A percentile compares a stretch with the other conserved stretches of the same genome.
These are phyloP conservation scores for Blastomyces gilchristii DNA, from an alignment of 2,329 filamentous ascomycete genomes.

Conservation along the genomic window DNA sequence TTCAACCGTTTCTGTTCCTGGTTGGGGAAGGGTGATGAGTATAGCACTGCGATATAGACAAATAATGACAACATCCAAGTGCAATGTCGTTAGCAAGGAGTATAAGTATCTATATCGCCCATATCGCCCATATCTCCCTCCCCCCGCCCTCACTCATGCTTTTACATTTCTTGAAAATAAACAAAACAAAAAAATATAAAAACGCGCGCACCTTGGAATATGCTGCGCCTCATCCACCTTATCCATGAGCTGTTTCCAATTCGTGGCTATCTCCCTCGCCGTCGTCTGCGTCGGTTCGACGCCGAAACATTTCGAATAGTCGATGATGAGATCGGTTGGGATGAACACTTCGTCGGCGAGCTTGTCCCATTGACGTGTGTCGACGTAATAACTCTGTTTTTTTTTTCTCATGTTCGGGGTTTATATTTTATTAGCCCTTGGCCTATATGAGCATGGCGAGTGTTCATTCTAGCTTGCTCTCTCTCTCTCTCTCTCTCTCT, in stretches of 20 bases:
- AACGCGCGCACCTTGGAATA: background rate
- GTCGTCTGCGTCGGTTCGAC: background rate
- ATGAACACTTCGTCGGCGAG: constrained; percentile 1
- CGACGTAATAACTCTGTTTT: background rate
- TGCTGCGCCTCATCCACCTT: constrained; percentile 1
- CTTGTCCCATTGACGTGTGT: constrained; percentile 5
- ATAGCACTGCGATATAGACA: background rate
- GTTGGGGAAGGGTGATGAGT: background rate
- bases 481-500: too few species aligned
- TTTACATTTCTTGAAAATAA: background rate
- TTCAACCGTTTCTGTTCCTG: constrained; percentile 1
- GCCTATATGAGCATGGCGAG: too few species aligned
- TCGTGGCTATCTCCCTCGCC: background rate
- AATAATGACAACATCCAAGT: background rate
- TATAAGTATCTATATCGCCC: too few species aligned
- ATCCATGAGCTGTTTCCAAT: background rate
- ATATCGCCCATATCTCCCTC: too few species aligned
- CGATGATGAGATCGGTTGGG: background rate
- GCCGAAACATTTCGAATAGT: constrained; percentile 2
- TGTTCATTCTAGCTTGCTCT: too few species aligned
- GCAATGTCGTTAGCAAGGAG: background rate
- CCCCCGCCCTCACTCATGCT: background rate
- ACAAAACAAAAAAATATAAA: too few species aligned
- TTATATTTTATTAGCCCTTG: too few species aligned
- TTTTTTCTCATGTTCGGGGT: background rate